Conservation (phyloP, 306 rosid genomes). For the Trifolium pratense region DNA sequence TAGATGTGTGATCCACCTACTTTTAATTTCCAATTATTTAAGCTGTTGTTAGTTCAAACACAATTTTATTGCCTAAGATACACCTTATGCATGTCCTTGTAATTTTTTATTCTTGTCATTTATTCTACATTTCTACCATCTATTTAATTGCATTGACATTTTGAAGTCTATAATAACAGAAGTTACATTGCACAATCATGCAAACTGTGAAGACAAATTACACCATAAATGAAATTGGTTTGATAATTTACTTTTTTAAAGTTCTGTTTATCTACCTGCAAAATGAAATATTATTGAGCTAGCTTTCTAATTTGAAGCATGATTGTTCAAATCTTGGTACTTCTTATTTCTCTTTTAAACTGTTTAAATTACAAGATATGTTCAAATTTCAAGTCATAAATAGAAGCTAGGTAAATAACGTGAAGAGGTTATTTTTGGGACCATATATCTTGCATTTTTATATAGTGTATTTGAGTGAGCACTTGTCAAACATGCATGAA, state of each 20-base stretch:
- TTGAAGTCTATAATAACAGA: not conserved
- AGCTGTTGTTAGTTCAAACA: slow-evolving; percentile 55
- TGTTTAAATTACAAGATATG: not conserved
- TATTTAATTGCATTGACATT: not conserved
- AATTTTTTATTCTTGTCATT: not conserved
- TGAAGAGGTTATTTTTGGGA: not conserved
- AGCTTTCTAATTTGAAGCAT: not conserved
- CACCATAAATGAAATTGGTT: not conserved
- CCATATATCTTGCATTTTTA: not conserved
- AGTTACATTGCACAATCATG: not conserved
- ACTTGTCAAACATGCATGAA: slow-evolving; percentile 3
- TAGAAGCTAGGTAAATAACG: not conserved
- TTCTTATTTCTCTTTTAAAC: not conserved
- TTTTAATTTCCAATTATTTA: not conserved
- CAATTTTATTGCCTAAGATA: slow-evolving; percentile 37
- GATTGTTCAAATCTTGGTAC: not conserved
- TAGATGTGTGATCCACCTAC: slow-evolving; percentile 47
- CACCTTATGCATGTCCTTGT: not conserved
- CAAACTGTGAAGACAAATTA: not conserved
- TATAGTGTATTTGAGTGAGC: not conserved
- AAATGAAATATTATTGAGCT: not conserved
- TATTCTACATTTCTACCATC: not conserved
- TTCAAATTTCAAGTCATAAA: slow-evolving; percentile 13
- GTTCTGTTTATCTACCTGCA: not conserved
- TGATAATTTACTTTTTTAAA: not conserved